Conservation (phyloP, 2,329 filamentous ascomycete genomes). For the Fusarium agapanthi region DNA sequence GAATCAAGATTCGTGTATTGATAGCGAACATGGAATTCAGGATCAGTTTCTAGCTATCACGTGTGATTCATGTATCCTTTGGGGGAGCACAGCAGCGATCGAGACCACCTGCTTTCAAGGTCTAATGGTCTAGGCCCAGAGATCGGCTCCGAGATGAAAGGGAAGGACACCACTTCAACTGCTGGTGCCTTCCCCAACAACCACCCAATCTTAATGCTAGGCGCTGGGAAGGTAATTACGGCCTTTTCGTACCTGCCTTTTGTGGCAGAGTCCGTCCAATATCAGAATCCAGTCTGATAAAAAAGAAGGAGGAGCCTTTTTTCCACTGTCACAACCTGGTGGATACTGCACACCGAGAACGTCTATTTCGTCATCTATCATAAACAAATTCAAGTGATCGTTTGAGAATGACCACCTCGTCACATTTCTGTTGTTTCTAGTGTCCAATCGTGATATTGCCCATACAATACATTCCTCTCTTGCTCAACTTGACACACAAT, state of each 20-base stretch:
- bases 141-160: conserved; percentile 10
- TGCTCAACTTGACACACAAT: neutral
- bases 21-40: conserved; percentile 3
- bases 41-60: neutral
- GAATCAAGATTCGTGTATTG: conserved; percentile 1
- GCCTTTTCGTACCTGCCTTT: conserved; percentile 25
- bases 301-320: neutral
- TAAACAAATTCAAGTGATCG: neutral
- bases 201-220: conserved; percentile 1
- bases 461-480: neutral
- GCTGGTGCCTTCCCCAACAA: neutral
- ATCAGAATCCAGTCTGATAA: neutral
- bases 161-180: neutral
- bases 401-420: neutral
- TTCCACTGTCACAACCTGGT: neutral
- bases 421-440: neutral
- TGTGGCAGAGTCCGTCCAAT: conserved; percentile 2
- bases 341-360: neutral
- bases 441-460: neutral
- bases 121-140: conserved; percentile 9
- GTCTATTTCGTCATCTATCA: neutral
- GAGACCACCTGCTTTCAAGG: conserved; percentile 4
- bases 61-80: neutral
- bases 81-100: neutral
- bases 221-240: neutral